phyloP scores from a whole-genome alignment of 2,329 filamentous ascomycete genomes.

The Tolypocladium album region DNA sequence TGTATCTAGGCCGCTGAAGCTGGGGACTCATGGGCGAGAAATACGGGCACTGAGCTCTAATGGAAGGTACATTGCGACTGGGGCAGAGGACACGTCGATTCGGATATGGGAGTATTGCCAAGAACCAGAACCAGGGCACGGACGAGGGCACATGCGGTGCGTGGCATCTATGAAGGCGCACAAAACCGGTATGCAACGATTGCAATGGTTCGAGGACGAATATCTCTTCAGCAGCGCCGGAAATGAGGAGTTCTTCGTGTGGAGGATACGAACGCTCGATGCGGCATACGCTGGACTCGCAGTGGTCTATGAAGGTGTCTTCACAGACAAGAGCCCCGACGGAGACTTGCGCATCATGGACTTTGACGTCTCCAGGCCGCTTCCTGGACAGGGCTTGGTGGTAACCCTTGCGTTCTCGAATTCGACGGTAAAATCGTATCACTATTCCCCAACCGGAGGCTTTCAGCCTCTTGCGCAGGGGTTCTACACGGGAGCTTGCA shows the following conservation, averaged over 20 bases:
- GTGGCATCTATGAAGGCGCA: constrained; percentile 64
- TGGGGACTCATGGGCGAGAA: constrained; percentile 77
- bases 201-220: constrained; percentile 61
- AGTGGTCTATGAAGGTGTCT: constrained; percentile 45
- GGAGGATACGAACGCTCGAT: constrained; percentile 52
- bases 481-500: constrained; percentile 60
- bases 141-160: constrained; percentile 27
- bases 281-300: constrained; percentile 38
- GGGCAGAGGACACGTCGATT: constrained; percentile 61
- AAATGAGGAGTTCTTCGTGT: constrained; percentile 81
- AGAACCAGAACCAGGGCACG: constrained; percentile 1
- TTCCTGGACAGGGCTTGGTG: constrained; percentile 29
- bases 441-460: constrained; percentile 27
- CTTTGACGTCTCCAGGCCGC: constrained; percentile 47
- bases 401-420: constrained; percentile 75
- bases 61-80: constrained; percentile 47
- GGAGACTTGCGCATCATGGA: constrained; percentile 71
- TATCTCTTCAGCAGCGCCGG: constrained; percentile 82
- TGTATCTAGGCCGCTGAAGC: constrained; percentile 41
- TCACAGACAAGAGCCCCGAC: constrained; percentile 36
- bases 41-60: constrained; percentile 46
- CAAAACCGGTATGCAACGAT: constrained; percentile 69
- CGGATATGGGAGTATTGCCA: constrained; percentile 52
- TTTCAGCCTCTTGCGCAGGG: constrained; percentile 43
- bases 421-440: constrained; percentile 58